Evolutionary conservation across 108 stramenopile species (phyloP).

Genomic region (Cyclotella baltica): DNA sequence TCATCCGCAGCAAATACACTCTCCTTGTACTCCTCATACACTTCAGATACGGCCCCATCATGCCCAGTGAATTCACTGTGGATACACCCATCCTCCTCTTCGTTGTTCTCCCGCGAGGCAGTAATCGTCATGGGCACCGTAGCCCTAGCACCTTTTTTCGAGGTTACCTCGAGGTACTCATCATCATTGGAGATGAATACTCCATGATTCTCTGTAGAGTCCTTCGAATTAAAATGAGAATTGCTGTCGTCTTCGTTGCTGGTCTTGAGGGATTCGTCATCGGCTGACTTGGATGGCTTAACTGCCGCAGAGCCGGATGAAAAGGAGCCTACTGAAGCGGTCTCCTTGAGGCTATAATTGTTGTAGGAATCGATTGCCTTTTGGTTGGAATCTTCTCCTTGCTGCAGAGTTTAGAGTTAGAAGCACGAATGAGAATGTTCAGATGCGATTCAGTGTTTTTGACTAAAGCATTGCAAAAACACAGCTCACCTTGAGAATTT

Average conservation of each 20-base stretch:
- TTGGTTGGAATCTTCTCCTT: conserved; percentile 30
- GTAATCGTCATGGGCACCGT: neutral
- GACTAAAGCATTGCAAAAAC: neutral
- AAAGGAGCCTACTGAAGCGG: neutral
- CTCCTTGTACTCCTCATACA: conserved; percentile 15
- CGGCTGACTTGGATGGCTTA: conserved; percentile 7
- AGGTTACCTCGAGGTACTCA: neutral
- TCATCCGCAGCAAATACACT: conserved; percentile 5
- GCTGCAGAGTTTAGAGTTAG: conserved; percentile 19
- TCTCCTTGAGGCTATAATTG: conserved; percentile 31
- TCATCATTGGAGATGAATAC: conserved; percentile 8
- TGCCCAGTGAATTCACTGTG: conserved; percentile 9
- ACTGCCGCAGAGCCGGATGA: neutral
- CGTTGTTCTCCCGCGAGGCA: neutral
- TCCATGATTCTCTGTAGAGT: conserved; percentile 6
- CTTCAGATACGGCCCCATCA: conserved; percentile 5
- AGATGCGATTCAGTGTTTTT: neutral
- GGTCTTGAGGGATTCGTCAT: conserved; percentile 10
- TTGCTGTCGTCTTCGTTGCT: neutral
- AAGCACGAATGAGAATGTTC: neutral
- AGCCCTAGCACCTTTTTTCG: neutral
- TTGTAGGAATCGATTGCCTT: conserved; percentile 28
- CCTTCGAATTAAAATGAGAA: neutral
- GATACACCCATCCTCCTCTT: conserved; percentile 14
- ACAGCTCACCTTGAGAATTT: conserved; percentile 16